These are phyloP conservation scores for Bauhinia variegata DNA, from an alignment of 306 rosid genomes.

Conservation along the genomic window DNA sequence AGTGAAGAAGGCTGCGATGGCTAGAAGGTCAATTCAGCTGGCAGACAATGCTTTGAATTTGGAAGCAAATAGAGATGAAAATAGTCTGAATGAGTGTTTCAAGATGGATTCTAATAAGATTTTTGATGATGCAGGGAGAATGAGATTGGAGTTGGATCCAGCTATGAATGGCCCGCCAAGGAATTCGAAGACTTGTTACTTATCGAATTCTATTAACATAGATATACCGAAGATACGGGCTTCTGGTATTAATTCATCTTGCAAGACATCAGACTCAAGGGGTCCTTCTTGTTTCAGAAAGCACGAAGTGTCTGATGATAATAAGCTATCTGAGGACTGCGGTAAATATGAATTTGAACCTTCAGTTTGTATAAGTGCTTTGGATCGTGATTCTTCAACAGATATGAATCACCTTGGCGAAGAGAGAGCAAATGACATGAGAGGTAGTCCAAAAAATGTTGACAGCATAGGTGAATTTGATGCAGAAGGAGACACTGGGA, in stretches of 20 bases:
- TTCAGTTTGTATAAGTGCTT: constrained; percentile 32
- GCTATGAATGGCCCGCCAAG: constrained; percentile 39
- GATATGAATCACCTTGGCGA: constrained; percentile 30
- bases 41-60: constrained; percentile 50
- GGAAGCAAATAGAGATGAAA: constrained; percentile 31
- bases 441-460: constrained; percentile 31
- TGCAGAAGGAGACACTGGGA: constrained; percentile 35
- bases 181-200: constrained; percentile 46
- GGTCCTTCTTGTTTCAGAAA: constrained; percentile 23
- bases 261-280: constrained; percentile 33
- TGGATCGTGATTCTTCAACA: constrained; percentile 44
- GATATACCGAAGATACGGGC: constrained; percentile 29
- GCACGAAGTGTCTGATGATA: constrained; percentile 28
- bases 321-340: constrained; percentile 17
- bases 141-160: constrained; percentile 48
- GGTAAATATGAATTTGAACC: constrained; percentile 36
- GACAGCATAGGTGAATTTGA: constrained; percentile 35
- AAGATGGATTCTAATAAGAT: constrained; percentile 35
- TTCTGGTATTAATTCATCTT: constrained; percentile 31
- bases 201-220: constrained; percentile 39
- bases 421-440: constrained; percentile 31
- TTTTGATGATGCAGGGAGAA: constrained; percentile 35
- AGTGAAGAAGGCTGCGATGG: constrained; percentile 38
- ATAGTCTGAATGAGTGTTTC: constrained; percentile 24
- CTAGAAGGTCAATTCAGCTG: constrained; percentile 43